These are phyloP conservation scores for Candida incommunis DNA, from an alignment of 805 yeast genomes.

Conservation along the genomic window DNA sequence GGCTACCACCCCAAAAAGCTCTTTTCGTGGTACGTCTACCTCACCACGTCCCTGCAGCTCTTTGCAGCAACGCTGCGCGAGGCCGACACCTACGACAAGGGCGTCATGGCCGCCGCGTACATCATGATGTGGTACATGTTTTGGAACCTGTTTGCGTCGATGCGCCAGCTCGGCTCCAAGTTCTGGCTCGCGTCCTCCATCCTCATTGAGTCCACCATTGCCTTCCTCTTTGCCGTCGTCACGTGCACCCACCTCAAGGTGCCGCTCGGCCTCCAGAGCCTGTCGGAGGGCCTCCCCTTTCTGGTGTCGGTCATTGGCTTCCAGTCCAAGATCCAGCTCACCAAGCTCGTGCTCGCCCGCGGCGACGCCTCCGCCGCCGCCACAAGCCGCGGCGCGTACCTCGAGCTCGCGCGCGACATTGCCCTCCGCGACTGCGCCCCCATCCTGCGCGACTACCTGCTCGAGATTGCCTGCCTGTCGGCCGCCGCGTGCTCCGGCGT, in stretches of 20 bases:
- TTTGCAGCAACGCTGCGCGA: constrained; percentile 28
- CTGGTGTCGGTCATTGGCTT: constrained; percentile 86
- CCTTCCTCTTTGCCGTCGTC: constrained; percentile 66
- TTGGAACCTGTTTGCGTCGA: constrained; percentile 55
- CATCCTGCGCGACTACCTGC: constrained; percentile 59
- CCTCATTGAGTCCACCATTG: constrained; percentile 63
- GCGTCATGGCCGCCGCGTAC: constrained; percentile 67
- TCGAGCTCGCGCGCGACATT: constrained; percentile 29
- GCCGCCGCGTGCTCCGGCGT: constrained; percentile 42
- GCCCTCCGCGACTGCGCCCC: constrained; percentile 31
- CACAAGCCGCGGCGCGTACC: constrained; percentile 5
- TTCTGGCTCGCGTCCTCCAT: constrained; percentile 80
- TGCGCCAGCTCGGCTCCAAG: constrained; percentile 67
- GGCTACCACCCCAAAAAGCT: constrained; percentile 11
- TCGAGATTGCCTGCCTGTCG: constrained; percentile 56
- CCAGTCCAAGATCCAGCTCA: constrained; percentile 65
- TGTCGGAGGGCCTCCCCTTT: constrained; percentile 88
- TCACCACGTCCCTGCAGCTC: constrained; percentile 20
- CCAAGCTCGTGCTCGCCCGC: constrained; percentile 28
- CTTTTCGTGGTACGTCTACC: constrained; percentile 24
- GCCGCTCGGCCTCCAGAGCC: constrained; percentile 54
- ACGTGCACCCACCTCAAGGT: constrained; percentile 41
- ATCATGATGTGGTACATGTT: constrained; percentile 79
- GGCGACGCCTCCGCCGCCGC: constrained; percentile 14
- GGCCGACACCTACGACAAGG: constrained; percentile 79